Evolutionary conservation across 1,139 yeast species (phyloP), one percentile per base, ranked within the genome.

Genomic region (Yamadazyma sp.): DNA sequence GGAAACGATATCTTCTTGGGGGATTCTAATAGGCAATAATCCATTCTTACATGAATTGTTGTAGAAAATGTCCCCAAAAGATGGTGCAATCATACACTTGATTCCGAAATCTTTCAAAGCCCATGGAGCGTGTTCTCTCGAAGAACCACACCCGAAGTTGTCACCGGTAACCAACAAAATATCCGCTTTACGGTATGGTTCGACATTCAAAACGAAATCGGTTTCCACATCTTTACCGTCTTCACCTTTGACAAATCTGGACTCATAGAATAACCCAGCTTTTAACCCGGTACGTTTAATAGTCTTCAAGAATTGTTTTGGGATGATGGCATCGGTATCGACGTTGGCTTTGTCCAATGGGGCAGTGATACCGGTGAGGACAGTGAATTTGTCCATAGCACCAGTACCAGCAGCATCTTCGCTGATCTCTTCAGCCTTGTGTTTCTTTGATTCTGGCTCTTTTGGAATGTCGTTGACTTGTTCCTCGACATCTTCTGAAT

Each of bases 51-150:
- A 87, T 37, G 97, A 89, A 73, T 92, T 92, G 72, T 87, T 92
- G 79, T 87, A 91, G 75, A 92, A 92, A 55, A 92, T 92, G 66
- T 92, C 98, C 61, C 98, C 98, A 56, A 91, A 92, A 1, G 97
- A 88, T 44, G 98, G 98, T 4, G 98, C 98, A 65, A 92, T 89
- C 60, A 92, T 86, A 48, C 92, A 85, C 64, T 87, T 83, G 64
- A 92, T 89, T 62, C 98, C 98, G 57, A 92, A 92, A 67, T 92
- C 98, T 57, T 88, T 91, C 51, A 92, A 77, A 3, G 98, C 98
- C 98, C 98, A 92, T 43, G 98, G 98, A 17, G 98, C 98, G 58
- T 92, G 98, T 65, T 92, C 98, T 76, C 98, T 87, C 5, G 97
- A 89, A 31, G 98, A 91, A 55, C 98, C 98, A 73, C 98, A 92